Evolutionary conservation across 2,329 filamentous ascomycete genomes (phyloP), one percentile per base, ranked within the genome.

Genomic region (Penicillium sp.): DNA sequence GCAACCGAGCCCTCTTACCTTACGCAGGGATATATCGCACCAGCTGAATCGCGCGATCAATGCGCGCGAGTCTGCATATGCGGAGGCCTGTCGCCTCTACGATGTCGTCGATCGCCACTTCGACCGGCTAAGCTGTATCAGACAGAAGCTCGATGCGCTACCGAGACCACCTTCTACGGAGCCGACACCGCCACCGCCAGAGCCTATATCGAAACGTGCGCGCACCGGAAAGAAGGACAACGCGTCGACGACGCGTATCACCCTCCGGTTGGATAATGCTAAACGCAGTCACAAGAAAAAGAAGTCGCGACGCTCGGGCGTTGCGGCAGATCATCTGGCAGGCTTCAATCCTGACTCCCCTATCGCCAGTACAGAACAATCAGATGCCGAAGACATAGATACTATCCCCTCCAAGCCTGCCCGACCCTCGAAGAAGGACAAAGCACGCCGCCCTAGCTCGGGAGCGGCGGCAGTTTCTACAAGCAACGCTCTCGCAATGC

Each of bases 81-180:
- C 79, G 10, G 80, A 83, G 65, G 77, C 80, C 6, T 73, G 72
- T 54, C 75, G 80, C 20, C 67, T 82, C 23, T 77, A 77, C 64
- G 79, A 82, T 63, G 77, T 80, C 37, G 76, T 80, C 6, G 74
- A 81, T 62, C 76, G 78, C 58, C 78, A 82, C 61, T 75, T 78
- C 56, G 77, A 78, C 56, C 76, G 81, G 41, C 67, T 85, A 42
- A 76, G 75, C 44, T 77, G 78, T 49, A 84, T 86, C 59, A 79
- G 77, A 49, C 75, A 77, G 59, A 85, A 84, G 67, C 75, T 86
- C 18, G 76, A 82, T 53, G 77, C 79, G 9, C 75, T 84, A 42
- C 81, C 82, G 2, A 76, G 80, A 64, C 82, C 81, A 15, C 77
- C 80, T 2, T 82, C 79, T 18, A 75, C 79, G 55, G 82, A 84